Conservation (phyloP, 2,329 filamentous ascomycete species). For the Chaetomium olivaceum region DNA sequence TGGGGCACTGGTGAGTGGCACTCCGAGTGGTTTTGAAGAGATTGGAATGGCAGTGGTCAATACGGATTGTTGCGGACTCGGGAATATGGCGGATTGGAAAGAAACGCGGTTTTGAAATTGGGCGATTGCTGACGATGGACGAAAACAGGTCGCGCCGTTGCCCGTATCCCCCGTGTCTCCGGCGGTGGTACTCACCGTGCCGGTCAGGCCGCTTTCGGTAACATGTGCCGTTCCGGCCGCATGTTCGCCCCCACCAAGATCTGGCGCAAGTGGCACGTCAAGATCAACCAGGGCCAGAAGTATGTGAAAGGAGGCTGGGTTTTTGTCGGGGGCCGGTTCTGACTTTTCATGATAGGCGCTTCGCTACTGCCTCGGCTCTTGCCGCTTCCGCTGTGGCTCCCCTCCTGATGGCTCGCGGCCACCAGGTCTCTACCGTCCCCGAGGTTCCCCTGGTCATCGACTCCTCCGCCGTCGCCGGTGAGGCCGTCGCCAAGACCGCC, state of each 20-base stretch:
- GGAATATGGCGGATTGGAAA: background rate
- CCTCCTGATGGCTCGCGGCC: slow-evolving; percentile 93
- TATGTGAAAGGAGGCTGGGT: slow-evolving; percentile 47
- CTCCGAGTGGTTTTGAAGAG: slow-evolving; percentile 1
- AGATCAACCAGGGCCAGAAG: slow-evolving; percentile 99
- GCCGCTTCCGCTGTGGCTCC: slow-evolving; percentile 94
- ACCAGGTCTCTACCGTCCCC: slow-evolving; percentile 87
- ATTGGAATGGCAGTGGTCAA: background rate
- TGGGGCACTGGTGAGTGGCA: slow-evolving; percentile 55
- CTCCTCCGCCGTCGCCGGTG: slow-evolving; percentile 81
- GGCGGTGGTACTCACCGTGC: slow-evolving; percentile 99
- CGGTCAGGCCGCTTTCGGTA: slow-evolving; percentile 99
- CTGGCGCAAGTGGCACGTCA: slow-evolving; percentile 99
- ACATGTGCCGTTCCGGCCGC: slow-evolving; percentile 99
- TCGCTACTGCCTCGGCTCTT: slow-evolving; percentile 95
- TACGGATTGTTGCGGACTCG: background rate
- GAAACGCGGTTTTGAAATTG: slow-evolving; percentile 4
- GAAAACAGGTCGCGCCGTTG: slow-evolving; percentile 87
- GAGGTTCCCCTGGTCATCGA: slow-evolving; percentile 97
- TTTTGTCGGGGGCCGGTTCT: slow-evolving; percentile 24
- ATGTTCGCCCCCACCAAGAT: slow-evolving; percentile 99
- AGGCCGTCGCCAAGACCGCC: slow-evolving; percentile 82
- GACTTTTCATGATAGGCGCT: slow-evolving; percentile 63
- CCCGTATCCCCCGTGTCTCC: slow-evolving; percentile 99
- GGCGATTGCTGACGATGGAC: slow-evolving; percentile 23